A percentile compares a stretch with the other conserved stretches of the same genome.
Conservation (phyloP, 2,329 filamentous ascomycete species). For the Colletotrichum acutatum region DNA sequence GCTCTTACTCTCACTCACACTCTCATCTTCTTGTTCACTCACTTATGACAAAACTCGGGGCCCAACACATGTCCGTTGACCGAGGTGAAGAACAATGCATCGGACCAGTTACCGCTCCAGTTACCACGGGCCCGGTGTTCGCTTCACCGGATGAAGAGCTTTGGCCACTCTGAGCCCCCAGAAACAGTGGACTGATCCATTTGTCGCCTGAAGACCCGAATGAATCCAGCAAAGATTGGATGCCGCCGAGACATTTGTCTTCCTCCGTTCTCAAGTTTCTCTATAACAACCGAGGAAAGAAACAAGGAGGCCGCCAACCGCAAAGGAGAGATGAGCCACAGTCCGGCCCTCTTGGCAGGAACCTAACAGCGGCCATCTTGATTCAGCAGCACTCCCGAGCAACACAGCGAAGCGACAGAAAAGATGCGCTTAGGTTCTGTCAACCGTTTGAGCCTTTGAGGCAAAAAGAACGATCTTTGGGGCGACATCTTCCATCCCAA, state of each 20-base stretch:
- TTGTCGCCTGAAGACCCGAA: background rate
- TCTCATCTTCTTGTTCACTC: background rate
- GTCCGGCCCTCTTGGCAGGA: constrained; percentile 22
- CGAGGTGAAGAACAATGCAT: background rate
- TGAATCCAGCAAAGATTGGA: background rate
- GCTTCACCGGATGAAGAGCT: background rate
- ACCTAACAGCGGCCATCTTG: background rate
- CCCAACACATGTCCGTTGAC: background rate
- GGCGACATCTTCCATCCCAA: background rate
- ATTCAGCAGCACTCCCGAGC: background rate
- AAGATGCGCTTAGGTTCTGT: background rate
- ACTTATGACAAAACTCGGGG: background rate
- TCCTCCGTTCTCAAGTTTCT: background rate
- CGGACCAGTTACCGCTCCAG: background rate
- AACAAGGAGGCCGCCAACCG: constrained; percentile 23
- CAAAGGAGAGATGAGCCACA: constrained; percentile 22
- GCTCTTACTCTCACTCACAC: background rate
- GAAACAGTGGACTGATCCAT: constrained; percentile 15
- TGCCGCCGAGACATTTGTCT: constrained; percentile 25
- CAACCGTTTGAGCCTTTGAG: background rate
- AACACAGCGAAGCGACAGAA: background rate
- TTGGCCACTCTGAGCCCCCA: background rate
- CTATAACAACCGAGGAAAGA: background rate
- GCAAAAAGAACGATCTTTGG: background rate
- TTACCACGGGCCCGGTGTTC: constrained; percentile 3